phyloP scores from a whole-genome alignment of 169 alveolate genomes.

The Toxoplasma gondii region DNA sequence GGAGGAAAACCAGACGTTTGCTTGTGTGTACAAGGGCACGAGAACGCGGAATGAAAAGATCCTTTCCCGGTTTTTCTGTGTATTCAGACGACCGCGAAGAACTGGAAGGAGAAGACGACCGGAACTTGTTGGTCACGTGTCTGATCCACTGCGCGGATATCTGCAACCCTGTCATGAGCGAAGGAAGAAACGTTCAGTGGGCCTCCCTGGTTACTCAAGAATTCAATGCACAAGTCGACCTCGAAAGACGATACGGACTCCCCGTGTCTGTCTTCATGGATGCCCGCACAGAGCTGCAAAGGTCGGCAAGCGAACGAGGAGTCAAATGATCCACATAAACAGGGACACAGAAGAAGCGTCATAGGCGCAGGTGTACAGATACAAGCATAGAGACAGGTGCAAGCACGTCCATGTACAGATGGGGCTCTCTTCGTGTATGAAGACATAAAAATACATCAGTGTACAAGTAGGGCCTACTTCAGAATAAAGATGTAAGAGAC shows the following conservation, averaged over 20 bases:
- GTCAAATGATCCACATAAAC: no score
- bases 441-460: no score
- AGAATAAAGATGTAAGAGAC: no score
- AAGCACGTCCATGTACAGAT: no score
- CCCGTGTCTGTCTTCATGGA: conserved; percentile 71
- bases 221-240: conserved; percentile 70
- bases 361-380: no score
- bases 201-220: conserved; percentile 69
- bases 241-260: conserved; percentile 64
- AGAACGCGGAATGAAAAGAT: no score
- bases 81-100: conserved; percentile 10
- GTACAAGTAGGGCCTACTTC: no score
- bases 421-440: no score
- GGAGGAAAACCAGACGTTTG: no score
- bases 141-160: conserved; percentile 72
- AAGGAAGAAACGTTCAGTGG: conserved; percentile 68
- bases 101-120: conserved; percentile 65
- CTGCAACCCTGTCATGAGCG: conserved; percentile 65
- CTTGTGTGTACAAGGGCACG: no score
- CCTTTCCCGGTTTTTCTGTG: background rate
- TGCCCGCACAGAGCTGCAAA: conserved; percentile 65
- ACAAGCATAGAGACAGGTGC: no score
- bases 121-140: conserved; percentile 45
- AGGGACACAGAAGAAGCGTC: no score
- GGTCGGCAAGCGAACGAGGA: conserved; percentile 8